phyloP scores from a whole-genome alignment of 805 yeast species.

The Ogataea kodamae region DNA sequence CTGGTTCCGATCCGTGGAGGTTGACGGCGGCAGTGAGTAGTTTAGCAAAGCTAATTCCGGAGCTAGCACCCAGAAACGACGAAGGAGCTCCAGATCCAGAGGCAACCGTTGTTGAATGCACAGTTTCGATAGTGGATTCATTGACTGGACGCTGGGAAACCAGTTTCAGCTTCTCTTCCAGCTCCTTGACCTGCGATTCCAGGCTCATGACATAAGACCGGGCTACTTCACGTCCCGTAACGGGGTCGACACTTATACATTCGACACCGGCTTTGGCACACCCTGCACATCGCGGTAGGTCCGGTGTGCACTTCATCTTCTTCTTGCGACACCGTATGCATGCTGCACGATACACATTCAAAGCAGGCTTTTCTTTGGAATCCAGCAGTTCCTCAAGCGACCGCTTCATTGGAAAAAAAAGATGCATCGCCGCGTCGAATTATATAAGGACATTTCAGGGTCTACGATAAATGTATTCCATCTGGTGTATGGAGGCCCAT shows the following conservation, averaged over 20 bases:
- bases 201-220: constrained; percentile 71
- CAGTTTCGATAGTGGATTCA: constrained; percentile 20
- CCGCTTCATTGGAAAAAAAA: constrained; percentile 6
- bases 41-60: constrained; percentile 72
- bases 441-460: too few species aligned
- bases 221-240: constrained; percentile 84
- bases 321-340: constrained; percentile 77
- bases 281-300: constrained; percentile 61
- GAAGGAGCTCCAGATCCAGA: constrained; percentile 32
- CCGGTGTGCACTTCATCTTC: constrained; percentile 65
- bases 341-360: constrained; percentile 38
- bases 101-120: constrained; percentile 28
- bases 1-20: constrained; percentile 34
- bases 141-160: not conserved
- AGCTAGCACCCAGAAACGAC: constrained; percentile 46
- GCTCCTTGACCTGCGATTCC: constrained; percentile 58
- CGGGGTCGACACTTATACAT: constrained; percentile 83
- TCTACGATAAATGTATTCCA: too few species aligned
- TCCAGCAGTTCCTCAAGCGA: constrained; percentile 9
- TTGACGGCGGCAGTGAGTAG: constrained; percentile 76
- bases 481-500: too few species aligned
- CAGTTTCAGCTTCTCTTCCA: constrained; percentile 48
- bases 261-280: constrained; percentile 64
- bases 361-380: constrained; percentile 5
- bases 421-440: constrained; percentile 9